Percentiles rank a stretch among this genome's conserved stretches.
These are phyloP conservation scores for Fusarium sterilihyphosum DNA, from an alignment of 2,329 filamentous ascomycete species.

Conservation along the genomic window DNA sequence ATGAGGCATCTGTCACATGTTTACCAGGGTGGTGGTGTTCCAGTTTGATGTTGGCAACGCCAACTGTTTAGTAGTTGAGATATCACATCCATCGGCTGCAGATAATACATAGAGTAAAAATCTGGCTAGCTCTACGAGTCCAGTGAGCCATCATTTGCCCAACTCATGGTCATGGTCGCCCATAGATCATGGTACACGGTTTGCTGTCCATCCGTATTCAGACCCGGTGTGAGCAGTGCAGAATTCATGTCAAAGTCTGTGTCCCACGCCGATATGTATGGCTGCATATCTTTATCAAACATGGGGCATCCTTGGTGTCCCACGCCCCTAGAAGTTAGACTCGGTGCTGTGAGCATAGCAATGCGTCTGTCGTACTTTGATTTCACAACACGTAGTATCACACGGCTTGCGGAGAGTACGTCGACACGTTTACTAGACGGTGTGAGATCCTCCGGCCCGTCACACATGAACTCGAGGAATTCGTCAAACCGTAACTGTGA, in stretches of 20 bases:
- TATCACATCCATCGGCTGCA: not conserved
- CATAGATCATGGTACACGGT: conserved; percentile 56
- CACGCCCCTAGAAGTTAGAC: not conserved
- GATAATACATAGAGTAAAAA: not conserved
- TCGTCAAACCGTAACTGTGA: conserved; percentile 51
- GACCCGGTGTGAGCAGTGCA: not conserved
- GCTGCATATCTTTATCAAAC: conserved; percentile 61
- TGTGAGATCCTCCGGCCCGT: conserved; percentile 33
- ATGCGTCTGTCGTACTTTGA: conserved; percentile 57
- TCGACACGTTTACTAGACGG: conserved; percentile 50
- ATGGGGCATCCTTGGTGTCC: conserved; percentile 57
- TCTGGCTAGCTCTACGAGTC: not conserved
- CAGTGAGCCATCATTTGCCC: conserved; percentile 45
- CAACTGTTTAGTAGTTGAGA: not conserved
- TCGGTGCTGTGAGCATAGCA: conserved; percentile 41
- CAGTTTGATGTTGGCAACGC: not conserved
- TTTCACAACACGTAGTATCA: conserved; percentile 58
- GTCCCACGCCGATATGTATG: conserved; percentile 58
- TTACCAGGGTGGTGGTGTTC: not conserved
- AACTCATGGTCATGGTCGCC: conserved; percentile 60
- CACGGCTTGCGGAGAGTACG: conserved; percentile 55
- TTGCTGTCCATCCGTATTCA: conserved; percentile 30
- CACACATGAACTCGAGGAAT: conserved; percentile 52
- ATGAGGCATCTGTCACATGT: conserved; percentile 7
- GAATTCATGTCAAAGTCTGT: conserved; percentile 44